Conservation (phyloP, 2,329 filamentous ascomycete genomes). For the Exutisphaerella laricina region DNA sequence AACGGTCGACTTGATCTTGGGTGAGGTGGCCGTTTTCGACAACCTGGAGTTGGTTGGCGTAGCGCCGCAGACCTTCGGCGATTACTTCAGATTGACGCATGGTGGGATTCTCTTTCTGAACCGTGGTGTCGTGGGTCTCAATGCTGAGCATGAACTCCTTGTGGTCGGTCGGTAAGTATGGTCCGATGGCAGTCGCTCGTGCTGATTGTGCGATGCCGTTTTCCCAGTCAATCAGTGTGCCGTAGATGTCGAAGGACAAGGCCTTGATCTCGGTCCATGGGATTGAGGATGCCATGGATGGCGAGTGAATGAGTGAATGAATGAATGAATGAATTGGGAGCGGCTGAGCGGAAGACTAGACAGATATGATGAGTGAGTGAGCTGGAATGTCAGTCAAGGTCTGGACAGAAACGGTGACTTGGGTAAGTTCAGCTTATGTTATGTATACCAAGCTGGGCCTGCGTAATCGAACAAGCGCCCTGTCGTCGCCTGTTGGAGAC, state of each 20-base stretch:
- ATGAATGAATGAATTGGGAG: too few relatives aligned
- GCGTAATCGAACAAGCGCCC: too few relatives aligned
- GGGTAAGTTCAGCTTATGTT: too few relatives aligned
- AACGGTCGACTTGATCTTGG: conserved; percentile 40
- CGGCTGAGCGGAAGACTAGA: too few relatives aligned
- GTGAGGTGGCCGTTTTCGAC: conserved; percentile 45
- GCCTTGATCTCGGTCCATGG: conserved; percentile 34
- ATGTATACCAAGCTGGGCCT: too few relatives aligned
- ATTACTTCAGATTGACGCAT: conserved; percentile 55
- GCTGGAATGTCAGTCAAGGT: too few relatives aligned
- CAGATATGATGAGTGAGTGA: too few relatives aligned
- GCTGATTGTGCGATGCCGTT: conserved; percentile 56
- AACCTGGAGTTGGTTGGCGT: conserved; percentile 38
- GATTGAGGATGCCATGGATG: conserved; percentile 23
- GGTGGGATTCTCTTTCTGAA: conserved; percentile 51
- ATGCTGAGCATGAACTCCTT: conserved; percentile 40
- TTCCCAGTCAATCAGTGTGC: conserved; percentile 76
- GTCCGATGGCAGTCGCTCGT: conserved; percentile 42
- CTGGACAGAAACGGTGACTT: too few relatives aligned
- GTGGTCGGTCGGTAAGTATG: conserved; percentile 42
- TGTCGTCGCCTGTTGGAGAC: too few relatives aligned
- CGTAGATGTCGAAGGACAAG: conserved; percentile 73
- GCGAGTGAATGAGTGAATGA: too few relatives aligned
- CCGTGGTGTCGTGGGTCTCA: conserved; percentile 44
- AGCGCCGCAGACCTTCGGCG: conserved; percentile 29